Conservation (phyloP, 768 basidiomycete species). For the Clathrus columnatus region DNA sequence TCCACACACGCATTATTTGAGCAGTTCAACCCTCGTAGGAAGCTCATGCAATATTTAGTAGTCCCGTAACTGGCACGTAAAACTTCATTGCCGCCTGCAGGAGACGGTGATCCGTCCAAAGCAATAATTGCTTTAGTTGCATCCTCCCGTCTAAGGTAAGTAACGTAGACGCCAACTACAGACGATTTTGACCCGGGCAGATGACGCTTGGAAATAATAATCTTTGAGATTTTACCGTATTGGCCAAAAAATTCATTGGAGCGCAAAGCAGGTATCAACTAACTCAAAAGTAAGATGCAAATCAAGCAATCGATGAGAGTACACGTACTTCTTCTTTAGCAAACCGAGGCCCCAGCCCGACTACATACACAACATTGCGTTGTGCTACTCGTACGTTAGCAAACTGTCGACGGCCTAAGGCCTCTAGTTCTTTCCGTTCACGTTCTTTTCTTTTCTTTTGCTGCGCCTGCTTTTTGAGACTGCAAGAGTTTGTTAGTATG, state of each 20-base stretch:
- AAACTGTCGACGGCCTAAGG: constrained; percentile 73
- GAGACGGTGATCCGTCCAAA: constrained; percentile 85
- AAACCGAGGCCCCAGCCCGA: constrained; percentile 88
- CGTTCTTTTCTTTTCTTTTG: constrained; percentile 93
- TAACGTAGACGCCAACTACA: constrained; percentile 91
- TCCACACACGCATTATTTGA: constrained; percentile 88
- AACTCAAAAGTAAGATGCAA: constrained; percentile 13
- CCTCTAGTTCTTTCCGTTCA: constrained; percentile 90
- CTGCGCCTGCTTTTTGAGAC: constrained; percentile 89
- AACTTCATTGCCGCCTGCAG: constrained; percentile 80
- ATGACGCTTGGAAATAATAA: constrained; percentile 85
- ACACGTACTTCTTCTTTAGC: constrained; percentile 88
- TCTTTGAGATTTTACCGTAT: constrained; percentile 96
- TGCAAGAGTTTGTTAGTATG: constrained; percentile 26
- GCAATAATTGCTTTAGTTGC: constrained; percentile 88
- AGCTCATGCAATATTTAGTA: constrained; percentile 95
- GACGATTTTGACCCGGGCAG: constrained; percentile 62
- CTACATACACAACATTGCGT: constrained; percentile 91
- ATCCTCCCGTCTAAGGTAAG: constrained; percentile 89
- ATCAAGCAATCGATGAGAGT: neutral
- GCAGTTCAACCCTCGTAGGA: constrained; percentile 78
- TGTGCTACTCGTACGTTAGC: constrained; percentile 96
- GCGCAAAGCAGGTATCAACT: constrained; percentile 88
- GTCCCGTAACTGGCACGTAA: constrained; percentile 95
- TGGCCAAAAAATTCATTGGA: constrained; percentile 97